These are phyloP conservation scores for Sphagnum contortum DNA, from an alignment of 225 moss, liverwort and hornwort genomes.

Conservation along the genomic window DNA sequence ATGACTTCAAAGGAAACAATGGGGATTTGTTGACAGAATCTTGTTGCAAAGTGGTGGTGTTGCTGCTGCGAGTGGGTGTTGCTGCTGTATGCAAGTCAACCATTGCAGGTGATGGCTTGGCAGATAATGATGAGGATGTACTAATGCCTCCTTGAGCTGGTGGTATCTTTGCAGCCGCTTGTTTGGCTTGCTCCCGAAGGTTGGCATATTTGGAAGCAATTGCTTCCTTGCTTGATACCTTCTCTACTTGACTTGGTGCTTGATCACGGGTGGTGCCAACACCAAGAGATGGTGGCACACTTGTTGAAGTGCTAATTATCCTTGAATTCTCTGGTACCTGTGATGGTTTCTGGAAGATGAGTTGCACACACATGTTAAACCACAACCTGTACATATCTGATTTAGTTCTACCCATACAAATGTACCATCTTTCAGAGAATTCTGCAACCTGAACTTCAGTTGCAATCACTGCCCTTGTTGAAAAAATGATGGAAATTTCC, in stretches of 20 bases:
- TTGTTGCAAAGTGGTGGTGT: constrained; percentile 8
- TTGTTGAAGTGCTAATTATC: constrained; percentile 1
- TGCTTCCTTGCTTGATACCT: constrained; percentile 45
- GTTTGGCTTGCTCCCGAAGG: constrained; percentile 24
- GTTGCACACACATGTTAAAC: no score
- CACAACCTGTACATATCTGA: no score
- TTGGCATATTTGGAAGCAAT: constrained; percentile 66
- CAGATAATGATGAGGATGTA: constrained; percentile 9
- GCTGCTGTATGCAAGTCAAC: constrained; percentile 37
- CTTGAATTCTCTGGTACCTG: constrained; percentile 16
- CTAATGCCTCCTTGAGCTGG: background rate
- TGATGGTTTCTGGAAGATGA: constrained; percentile 12
- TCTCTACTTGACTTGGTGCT: constrained; percentile 25
- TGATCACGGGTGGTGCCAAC: constrained; percentile 14
- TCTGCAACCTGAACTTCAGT: background rate
- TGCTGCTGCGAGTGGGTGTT: constrained; percentile 3
- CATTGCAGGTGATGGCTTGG: constrained; percentile 14
- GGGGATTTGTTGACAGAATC: constrained; percentile 5
- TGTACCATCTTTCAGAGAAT: background rate
- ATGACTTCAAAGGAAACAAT: constrained; percentile 47
- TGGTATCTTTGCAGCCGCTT: constrained; percentile 5
- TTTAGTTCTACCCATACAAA: background rate
- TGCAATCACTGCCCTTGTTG: no score
- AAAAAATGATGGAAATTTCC: background rate
- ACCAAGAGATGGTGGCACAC: constrained; percentile 21